Conservation (phyloP, 169 alveolate genomes). For the Cryptosporidium bovis region DNA sequence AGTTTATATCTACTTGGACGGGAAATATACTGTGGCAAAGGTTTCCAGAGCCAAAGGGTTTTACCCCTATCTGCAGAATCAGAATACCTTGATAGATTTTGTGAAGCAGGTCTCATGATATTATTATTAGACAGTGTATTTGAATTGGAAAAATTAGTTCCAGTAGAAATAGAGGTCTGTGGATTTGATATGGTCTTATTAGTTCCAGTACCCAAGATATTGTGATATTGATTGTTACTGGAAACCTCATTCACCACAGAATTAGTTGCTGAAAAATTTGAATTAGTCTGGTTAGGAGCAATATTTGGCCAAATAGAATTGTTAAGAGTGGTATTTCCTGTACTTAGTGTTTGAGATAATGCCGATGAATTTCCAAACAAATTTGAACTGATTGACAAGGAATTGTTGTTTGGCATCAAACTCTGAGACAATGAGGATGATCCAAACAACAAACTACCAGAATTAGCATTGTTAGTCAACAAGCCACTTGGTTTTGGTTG, state of each 20-base stretch:
- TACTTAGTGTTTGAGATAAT: neutral
- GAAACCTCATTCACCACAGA: neutral
- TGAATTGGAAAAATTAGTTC: conserved; percentile 5
- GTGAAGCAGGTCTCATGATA: neutral
- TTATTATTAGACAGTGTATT: conserved; percentile 2
- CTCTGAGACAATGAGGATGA: conserved; percentile 3
- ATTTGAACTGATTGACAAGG: conserved; percentile 12
- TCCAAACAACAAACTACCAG: neutral
- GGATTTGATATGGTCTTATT: neutral
- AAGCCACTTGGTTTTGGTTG: conserved; percentile 7
- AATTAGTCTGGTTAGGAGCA: neutral
- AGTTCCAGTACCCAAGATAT: conserved; percentile 4
- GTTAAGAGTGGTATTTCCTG: neutral
- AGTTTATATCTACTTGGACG: conserved; percentile 41
- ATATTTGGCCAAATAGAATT: neutral
- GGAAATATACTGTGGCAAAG: conserved; percentile 66
- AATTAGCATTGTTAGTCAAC: neutral
- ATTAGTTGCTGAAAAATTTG: neutral
- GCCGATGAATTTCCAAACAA: conserved; percentile 26
- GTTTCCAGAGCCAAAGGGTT: conserved; percentile 70
- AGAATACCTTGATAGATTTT: neutral
- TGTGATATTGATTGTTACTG: conserved; percentile 30
- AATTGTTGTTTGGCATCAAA: conserved; percentile 1
- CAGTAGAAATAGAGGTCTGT: conserved; percentile 1
- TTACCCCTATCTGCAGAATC: conserved; percentile 62